Evolutionary conservation across 2,329 filamentous ascomycete genomes (phyloP), one percentile per base, ranked within the genome.

Genomic region (Trichophyton verrucosum): DNA sequence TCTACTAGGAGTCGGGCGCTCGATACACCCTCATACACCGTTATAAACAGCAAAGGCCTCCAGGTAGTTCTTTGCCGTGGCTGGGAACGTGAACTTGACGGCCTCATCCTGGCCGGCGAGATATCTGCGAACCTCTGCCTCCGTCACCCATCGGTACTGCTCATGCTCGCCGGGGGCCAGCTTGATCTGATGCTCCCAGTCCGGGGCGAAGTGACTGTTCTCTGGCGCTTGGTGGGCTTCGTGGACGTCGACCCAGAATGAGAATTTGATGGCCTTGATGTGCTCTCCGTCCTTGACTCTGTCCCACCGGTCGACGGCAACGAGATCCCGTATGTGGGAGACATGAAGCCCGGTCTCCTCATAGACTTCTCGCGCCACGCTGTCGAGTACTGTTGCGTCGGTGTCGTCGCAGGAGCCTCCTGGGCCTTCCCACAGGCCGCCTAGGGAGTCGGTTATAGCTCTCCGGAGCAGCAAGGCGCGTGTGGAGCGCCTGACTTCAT

Each of bases 271-370:
- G 17, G 44, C 57, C 57, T 13, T 40, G 17, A n/a, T 24, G 13
- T 13, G 8, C 13, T 44, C n/a, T 20, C 40, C 40, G 20, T 9
- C 33, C 22, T 44, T 44, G 42, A 33, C 27, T 36, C 42, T 33
- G 13, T 59, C 27, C 57, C 57, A 59, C n/a, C 7, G 5, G 22
- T 59, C 57, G n/a, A 49, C 17, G n/a, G 27, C 57, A 49, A 59
- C 57, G 40, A 59, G 40, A 13, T 33, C 22, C 7, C 27, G 42
- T 30, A 59, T 44, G 17, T 22, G 20, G 3, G 57, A 59, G n/a
- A 59, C 57, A 36, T 59, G 57, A 15, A 59, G 57, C 15, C 57
- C 57, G 57, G 36, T 59, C 15, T 59, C 57, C 47, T 59, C 57
- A 9, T 27, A 20, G 40, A 59, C 42, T 49, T 59, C 57, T 49